Evolutionary conservation across 2,329 filamentous ascomycete genomes (phyloP), one percentile per base, ranked within the genome.

Genomic region (Phoma sp.): DNA sequence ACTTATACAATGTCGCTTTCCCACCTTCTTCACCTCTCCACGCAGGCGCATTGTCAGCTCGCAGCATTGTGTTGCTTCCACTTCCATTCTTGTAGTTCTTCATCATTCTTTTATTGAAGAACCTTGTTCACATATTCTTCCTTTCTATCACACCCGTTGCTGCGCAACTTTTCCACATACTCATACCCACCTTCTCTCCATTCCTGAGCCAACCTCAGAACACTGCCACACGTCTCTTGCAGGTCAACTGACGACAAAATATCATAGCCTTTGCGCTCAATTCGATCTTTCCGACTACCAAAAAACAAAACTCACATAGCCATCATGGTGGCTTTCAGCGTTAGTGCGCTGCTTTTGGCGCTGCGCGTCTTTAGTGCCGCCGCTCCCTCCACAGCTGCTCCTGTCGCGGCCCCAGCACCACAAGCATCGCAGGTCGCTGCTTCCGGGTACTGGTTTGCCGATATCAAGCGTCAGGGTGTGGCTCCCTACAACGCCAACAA

Each of bases 391-490:
- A 51, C 66, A 53, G 68, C 70, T 40, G 67, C 65, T 15, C 70
- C 73, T 39, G 61, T 72, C 41, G 55, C 45, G 12, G 40, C 45
- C n/a, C 48, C 54, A 57, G 57, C 43, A 53, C 55, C 61, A 48
- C 48, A 54, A 22, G 35, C 65, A 51, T 62, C 64, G 29, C 61
- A 58, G 43, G 63, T 58, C 45, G 67, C 66, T 39, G 64, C 58
- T 12, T 70, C 73, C 47, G 61, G 69, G 68, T 95, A 89, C 82
- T 96, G 91, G 91, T 75, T 95, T 52, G 81, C 84, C 32, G 80
- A 80, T 59, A 88, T 95, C 68, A 72, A 86, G 65, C 88, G 88
- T 36, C 85, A 91, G 65, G 92, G 91, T 53, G 76, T 78, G 2
- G 82, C 87, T 38, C 85, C 89, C 27, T 96, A 88, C 70, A 81